Base-by-base conservation (phyloP, 768 basidiomycete species). In the Coprinellus aureogranulatus region DNA sequence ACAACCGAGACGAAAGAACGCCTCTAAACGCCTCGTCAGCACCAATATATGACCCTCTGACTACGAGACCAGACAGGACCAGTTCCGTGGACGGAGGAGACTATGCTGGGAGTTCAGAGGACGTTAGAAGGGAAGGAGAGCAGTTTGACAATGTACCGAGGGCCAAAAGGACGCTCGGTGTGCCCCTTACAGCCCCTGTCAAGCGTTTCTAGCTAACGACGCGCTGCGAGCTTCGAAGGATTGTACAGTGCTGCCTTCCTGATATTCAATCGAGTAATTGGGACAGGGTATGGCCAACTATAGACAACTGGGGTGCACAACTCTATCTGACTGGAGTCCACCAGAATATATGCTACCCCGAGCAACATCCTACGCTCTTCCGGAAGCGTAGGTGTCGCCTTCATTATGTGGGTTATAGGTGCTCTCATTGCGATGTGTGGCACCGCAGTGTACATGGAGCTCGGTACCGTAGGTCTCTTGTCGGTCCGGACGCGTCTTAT, bases 181-280 rank as follows among this genome's bases (percentile, higher is more conserved):
- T 4, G 75, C 62, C 4, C 26, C n/a, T n/a, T n/a, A n/a, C n/a
- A n/a, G n/a, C n/a, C n/a, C n/a, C n/a, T n/a, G n/a, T n/a, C n/a
- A n/a, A n/a, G n/a, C n/a, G n/a, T n/a, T n/a, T n/a, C n/a, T n/a
- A n/a, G n/a, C n/a, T n/a, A 39, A 34, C n/a, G 34, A 34, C 6
- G 6, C 48, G 20, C n/a, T 14, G 30, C 23, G 3, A 14, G 48
- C 12, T 28, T 11, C 27, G 44, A 55, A 81, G 81, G 82, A 6
- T 64, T 81, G 5, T 66, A 79, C 45, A 87, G 83, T 58, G 82
- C 85, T 3, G 69, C 82, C 2, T 85, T 82, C 61, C 80, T 90
- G 42, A 85, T 90, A 37, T 88, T 89, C 74, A 90, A 90, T 64
- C 80, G 85, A 27, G 78, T 88, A n/a, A 86, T 89, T 28, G 88